These are phyloP conservation scores for Globisporangium solare DNA, from an alignment of 352 stramenopile species.

Conservation along the genomic window DNA sequence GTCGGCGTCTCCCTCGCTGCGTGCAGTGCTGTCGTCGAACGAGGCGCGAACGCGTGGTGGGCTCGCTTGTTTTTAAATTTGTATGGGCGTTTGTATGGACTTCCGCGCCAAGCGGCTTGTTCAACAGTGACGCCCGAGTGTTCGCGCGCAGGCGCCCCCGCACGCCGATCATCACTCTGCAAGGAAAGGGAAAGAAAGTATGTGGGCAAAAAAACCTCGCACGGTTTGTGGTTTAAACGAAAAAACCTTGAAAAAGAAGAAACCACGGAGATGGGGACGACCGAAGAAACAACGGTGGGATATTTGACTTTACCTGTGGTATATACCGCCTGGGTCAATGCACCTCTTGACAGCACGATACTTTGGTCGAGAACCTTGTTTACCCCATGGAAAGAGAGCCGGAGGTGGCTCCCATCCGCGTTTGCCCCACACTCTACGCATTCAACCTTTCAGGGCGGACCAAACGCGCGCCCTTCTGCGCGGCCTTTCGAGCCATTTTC, in stretches of 20 bases:
- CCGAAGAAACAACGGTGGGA: background rate
- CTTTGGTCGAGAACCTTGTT: background rate
- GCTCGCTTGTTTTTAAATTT: constrained; percentile 4
- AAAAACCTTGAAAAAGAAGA: constrained; percentile 2
- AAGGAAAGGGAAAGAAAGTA: constrained; percentile 10
- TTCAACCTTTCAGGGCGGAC: background rate
- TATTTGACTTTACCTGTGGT: background rate
- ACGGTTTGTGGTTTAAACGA: background rate
- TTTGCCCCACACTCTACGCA: background rate
- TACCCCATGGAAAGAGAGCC: background rate
- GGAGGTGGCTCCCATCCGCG: background rate
- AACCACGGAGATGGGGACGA: background rate
- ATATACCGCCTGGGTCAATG: background rate
- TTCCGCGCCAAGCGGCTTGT: background rate
- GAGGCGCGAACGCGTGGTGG: background rate
- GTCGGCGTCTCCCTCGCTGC: background rate
- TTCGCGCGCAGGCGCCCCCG: background rate
- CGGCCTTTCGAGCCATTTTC: background rate
- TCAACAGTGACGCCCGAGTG: background rate
- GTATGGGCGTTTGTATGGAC: constrained; percentile 8
- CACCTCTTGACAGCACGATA: background rate
- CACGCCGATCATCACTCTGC: constrained; percentile 4
- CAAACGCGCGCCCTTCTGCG: background rate
- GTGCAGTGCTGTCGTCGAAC: constrained; percentile 2
- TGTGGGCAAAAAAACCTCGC: background rate